Conservation (phyloP, 441 rosid species). For the Dalechampia spathulata region DNA sequence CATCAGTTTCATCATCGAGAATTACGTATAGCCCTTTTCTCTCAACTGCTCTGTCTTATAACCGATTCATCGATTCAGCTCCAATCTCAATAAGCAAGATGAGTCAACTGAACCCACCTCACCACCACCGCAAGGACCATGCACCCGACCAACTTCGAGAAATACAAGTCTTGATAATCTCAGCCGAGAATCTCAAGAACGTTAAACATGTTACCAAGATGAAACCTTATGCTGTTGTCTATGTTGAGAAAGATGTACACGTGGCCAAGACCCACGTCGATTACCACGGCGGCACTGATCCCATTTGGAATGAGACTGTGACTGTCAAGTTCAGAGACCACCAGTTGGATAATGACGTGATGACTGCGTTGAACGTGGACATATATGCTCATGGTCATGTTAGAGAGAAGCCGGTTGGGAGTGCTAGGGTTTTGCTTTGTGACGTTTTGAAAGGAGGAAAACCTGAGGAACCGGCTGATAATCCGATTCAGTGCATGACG, state of each 20-base stretch:
- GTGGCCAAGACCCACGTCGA: conserved; percentile 12
- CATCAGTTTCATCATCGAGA: too few relatives aligned
- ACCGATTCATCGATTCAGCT: too few relatives aligned
- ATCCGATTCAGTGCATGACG: conserved; percentile 14
- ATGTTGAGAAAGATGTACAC: conserved; percentile 10
- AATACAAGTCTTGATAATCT: conserved; percentile 17
- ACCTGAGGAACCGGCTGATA: conserved; percentile 5
- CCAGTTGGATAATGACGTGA: background rate
- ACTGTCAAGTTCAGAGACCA: conserved; percentile 8
- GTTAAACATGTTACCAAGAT: conserved; percentile 9
- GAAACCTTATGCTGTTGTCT: conserved; percentile 11
- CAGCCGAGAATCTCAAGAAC: conserved; percentile 19
- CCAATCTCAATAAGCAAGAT: background rate
- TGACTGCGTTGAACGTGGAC: conserved; percentile 8
- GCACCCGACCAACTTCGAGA: background rate
- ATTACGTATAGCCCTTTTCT: too few relatives aligned
- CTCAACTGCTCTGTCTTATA: too few relatives aligned
- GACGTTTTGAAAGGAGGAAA: conserved; percentile 14
- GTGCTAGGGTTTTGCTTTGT: conserved; percentile 14
- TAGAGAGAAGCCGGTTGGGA: conserved; percentile 14
- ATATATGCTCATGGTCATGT: conserved; percentile 11
- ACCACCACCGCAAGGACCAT: conserved; percentile 4
- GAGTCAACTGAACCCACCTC: background rate
- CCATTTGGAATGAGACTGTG: conserved; percentile 16
- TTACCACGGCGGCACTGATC: conserved; percentile 5